A percentile compares a stretch with the other conserved stretches of the same genome.
Conservation (phyloP, 164 flowering plant genomes). For the Piper longum region DNA sequence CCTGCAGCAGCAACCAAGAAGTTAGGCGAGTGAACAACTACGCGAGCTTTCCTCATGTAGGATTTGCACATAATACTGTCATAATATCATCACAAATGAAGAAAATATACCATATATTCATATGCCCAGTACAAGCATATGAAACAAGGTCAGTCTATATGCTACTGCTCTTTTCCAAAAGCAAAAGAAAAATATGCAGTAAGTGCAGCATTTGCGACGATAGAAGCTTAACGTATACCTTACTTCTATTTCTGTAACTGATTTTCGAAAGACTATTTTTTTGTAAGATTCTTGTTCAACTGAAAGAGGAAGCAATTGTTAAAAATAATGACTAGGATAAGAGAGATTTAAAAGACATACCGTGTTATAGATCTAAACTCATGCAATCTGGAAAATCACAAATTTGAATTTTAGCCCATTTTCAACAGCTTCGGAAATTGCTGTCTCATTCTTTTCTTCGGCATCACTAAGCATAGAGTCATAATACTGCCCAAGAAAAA, state of each 20-base stretch:
- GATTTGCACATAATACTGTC: too few species aligned
- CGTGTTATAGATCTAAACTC: neutral
- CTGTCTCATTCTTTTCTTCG: constrained; percentile 38
- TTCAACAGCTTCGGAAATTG: constrained; percentile 48
- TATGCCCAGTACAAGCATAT: too few species aligned
- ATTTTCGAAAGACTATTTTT: constrained; percentile 40
- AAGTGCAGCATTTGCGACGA: too few species aligned
- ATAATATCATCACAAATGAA: too few species aligned
- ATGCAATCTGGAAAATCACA: neutral
- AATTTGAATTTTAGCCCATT: neutral
- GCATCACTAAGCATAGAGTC: constrained; percentile 62
- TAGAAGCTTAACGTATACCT: constrained; percentile 27
- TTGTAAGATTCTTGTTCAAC: constrained; percentile 54
- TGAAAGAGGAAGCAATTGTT: constrained; percentile 7
- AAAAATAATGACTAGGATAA: too few species aligned
- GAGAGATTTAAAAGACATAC: too few species aligned
- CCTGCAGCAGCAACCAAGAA: constrained; percentile 14
- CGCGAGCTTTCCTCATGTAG: too few species aligned
- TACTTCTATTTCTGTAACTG: constrained; percentile 51
- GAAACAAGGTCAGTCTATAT: too few species aligned
- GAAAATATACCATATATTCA: too few species aligned
- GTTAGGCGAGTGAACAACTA: neutral
- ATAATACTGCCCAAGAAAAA: constrained; percentile 40
- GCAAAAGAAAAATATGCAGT: too few species aligned
- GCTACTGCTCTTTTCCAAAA: too few species aligned